These are phyloP conservation scores for Claviceps arundinis DNA, from an alignment of 2,329 filamentous ascomycete genomes.

Conservation along the genomic window DNA sequence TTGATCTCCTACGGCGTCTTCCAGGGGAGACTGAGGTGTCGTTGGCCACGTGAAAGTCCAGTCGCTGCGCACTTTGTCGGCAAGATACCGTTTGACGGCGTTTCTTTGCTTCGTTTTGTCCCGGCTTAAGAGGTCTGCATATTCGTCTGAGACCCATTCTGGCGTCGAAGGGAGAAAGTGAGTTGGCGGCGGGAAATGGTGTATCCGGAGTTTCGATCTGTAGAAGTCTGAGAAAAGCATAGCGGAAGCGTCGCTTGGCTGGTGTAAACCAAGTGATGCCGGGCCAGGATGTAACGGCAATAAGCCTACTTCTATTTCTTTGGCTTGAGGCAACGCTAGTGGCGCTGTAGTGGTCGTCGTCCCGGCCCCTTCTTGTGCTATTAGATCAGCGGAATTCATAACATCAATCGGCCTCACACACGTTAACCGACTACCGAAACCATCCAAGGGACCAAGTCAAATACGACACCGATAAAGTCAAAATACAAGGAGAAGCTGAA, in stretches of 20 bases:
- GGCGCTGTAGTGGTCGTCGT: background rate
- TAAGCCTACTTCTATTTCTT: background rate
- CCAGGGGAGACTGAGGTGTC: constrained; percentile 11
- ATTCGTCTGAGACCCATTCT: constrained; percentile 34
- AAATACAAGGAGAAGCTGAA: background rate
- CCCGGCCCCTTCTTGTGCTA: background rate
- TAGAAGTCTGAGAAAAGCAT: constrained; percentile 50
- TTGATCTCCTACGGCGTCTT: constrained; percentile 21
- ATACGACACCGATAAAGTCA: background rate
- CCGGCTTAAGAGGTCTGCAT: constrained; percentile 46
- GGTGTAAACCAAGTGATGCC: background rate
- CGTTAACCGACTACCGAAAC: background rate
- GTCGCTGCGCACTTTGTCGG: constrained; percentile 41
- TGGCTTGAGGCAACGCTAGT: background rate
- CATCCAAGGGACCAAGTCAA: background rate
- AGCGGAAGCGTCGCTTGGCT: constrained; percentile 2
- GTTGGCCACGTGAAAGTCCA: constrained; percentile 48
- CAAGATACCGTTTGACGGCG: constrained; percentile 43
- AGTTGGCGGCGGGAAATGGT: constrained; percentile 17
- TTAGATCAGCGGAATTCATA: background rate
- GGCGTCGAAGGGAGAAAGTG: constrained; percentile 16
- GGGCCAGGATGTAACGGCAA: background rate
- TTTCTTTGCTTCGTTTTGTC: constrained; percentile 52
- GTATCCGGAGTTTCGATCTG: constrained; percentile 37
- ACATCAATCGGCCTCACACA: background rate